Conservation (phyloP, 208 protist genomes). For the Acanthamoeba quina region DNA sequence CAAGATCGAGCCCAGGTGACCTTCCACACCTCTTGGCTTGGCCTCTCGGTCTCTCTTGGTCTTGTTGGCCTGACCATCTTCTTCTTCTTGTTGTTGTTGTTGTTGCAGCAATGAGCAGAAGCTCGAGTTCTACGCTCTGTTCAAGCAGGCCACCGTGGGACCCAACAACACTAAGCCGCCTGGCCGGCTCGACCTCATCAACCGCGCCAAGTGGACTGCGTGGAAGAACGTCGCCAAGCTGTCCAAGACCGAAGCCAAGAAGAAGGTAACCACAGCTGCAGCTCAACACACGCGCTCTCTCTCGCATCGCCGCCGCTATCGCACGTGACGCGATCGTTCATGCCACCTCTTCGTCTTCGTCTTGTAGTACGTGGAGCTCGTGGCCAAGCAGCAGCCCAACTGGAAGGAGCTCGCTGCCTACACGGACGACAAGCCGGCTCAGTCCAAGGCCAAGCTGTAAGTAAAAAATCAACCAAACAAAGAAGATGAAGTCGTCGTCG, state of each 20-base stretch:
- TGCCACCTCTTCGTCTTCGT: neutral
- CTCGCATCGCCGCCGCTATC: neutral
- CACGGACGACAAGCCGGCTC: slow-evolving; percentile 42
- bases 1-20: slow-evolving; percentile 28
- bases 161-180: slow-evolving; percentile 86
- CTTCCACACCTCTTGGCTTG: no score
- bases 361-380: slow-evolving; percentile 51
- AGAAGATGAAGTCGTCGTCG: no score
- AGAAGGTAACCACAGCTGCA: slow-evolving; percentile 54
- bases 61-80: neutral
- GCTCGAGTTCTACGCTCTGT: slow-evolving; percentile 96
- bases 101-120: slow-evolving; percentile 89
- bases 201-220: slow-evolving; percentile 92
- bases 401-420: slow-evolving; percentile 68
- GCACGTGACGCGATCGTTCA: neutral
- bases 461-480: neutral
- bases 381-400: slow-evolving; percentile 56
- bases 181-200: slow-evolving; percentile 38
- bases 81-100: no score
- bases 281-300: neutral
- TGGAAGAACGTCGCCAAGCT: slow-evolving; percentile 50
- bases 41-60: neutral
- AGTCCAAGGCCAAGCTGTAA: slow-evolving; percentile 52
- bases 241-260: slow-evolving; percentile 69
- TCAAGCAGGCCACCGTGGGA: slow-evolving; percentile 97